Evolutionary conservation across 331 rosid genomes (phyloP), one percentile per base, ranked within the genome.

Genomic region (Telfairia occidentalis): DNA sequence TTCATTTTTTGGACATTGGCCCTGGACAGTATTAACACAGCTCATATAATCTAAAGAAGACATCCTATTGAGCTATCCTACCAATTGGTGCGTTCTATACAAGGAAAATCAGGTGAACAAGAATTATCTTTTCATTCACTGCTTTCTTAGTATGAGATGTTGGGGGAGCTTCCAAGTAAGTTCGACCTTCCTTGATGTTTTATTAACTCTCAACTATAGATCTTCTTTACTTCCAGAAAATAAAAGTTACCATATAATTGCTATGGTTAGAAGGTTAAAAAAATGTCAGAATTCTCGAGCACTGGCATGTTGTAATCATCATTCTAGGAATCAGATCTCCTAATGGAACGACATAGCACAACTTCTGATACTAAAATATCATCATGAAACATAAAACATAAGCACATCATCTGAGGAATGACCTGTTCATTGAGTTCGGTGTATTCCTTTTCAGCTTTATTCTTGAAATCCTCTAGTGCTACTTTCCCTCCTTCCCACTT

Each of bases 371-470:
- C 21, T 40, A 38, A 66, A 65, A 21, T 19, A 42, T 35, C 0
- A 13, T 42, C 64, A 29, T 1, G 29, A n/a, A 46, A 7, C 12
- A 5, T 29, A 12, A 15, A 63, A 48, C 45, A 49, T 32, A 57
- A 46, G 49, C 42, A 61, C 4, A 9, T 19, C 34, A 42, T 24
- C 24, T 53, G 45, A 50, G 64, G 65, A 81, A 77, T 40, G 26
- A 94, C 98, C 96, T 95, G 98, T 76, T 95, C 98, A 57, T 95
- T 88, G 67, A 95, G 88, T 81, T 91, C 98, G 53, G 74, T 70
- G 65, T 85, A 91, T 81, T 87, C 90, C 86, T 79, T 87, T 78
- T 90, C 97, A 29, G 96, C 89, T 77, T 83, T 86, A 81, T 60
- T 84, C 81, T 80, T 89, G 9, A 86, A 79, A 74, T 81, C 89